Evolutionary conservation across 129 eudicot species (phyloP).

Genomic region (Heracleum sosnowskyi): DNA sequence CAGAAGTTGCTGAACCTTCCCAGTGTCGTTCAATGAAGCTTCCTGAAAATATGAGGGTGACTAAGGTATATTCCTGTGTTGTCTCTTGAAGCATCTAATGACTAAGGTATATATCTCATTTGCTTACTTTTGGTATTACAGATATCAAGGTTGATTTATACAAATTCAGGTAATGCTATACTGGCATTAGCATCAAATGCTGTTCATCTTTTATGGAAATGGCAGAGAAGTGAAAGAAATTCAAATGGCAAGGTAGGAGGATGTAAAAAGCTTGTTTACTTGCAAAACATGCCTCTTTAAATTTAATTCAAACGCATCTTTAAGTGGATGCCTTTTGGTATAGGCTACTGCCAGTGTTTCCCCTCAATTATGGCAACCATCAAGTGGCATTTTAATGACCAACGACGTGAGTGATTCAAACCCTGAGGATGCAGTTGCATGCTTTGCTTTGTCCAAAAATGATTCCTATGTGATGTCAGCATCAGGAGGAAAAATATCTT

Average conservation of each 20-base stretch:
- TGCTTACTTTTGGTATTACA: conserved; percentile 18
- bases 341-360: conserved; percentile 70
- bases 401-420: conserved; percentile 55
- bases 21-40: conserved; percentile 86
- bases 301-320: background rate
- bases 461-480: conserved; percentile 92
- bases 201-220: conserved; percentile 81
- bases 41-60: conserved; percentile 78
- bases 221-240: conserved; percentile 75
- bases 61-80: conserved; percentile 43
- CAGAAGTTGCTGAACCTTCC: conserved; percentile 68
- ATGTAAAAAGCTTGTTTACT: conserved; percentile 1
- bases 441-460: conserved; percentile 90
- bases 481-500: conserved; percentile 81
- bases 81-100: background rate
- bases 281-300: background rate
- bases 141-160: conserved; percentile 86
- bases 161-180: conserved; percentile 73
- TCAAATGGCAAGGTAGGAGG: conserved; percentile 57
- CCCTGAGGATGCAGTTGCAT: conserved; percentile 81
- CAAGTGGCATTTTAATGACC: conserved; percentile 84
- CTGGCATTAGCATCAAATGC: conserved; percentile 84
- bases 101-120: background rate
- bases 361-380: conserved; percentile 93
- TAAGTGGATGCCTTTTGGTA: conserved; percentile 8